Percentiles rank a stretch among this genome's conserved stretches.
Evolutionary conservation across 1,139 yeast species (phyloP).

Genomic region (Scheffersomyces segobiensis): DNA sequence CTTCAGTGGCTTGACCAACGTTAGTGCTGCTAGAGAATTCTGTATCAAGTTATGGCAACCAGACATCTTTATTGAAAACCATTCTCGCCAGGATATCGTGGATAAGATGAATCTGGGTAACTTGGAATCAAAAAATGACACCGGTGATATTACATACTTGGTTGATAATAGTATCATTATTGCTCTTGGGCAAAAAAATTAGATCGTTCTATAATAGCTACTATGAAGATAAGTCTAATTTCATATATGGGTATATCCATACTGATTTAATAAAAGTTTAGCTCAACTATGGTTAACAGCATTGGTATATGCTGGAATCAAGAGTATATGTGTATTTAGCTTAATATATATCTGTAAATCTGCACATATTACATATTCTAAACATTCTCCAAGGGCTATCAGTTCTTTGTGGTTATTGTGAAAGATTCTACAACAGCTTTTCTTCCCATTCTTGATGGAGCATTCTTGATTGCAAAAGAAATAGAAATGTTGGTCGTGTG

Average conservation of each 20-base stretch:
- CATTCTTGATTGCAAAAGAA: neutral
- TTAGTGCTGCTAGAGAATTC: slow-evolving; percentile 22
- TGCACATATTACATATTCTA: too few relatives aligned
- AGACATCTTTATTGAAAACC: slow-evolving; percentile 23
- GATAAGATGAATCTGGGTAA: slow-evolving; percentile 17
- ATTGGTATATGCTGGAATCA: too few relatives aligned
- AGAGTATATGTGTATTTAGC: neutral
- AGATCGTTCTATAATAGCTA: too few relatives aligned
- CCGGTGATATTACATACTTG: slow-evolving; percentile 15
- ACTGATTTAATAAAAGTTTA: too few relatives aligned
- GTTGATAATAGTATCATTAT: slow-evolving; percentile 24
- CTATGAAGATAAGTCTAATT: neutral
- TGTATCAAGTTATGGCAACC: slow-evolving; percentile 25
- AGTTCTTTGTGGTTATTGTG: neutral
- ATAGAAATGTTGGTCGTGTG: neutral
- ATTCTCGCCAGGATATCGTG: slow-evolving; percentile 17
- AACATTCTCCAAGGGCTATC: neutral
- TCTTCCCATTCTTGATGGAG: too few relatives aligned
- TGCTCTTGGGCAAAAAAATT: slow-evolving; percentile 21
- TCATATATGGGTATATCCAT: too few relatives aligned
- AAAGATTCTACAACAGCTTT: neutral
- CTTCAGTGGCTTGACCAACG: slow-evolving; percentile 23
- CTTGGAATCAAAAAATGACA: slow-evolving; percentile 11
- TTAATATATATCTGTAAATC: too few relatives aligned
- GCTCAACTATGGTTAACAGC: too few relatives aligned